Evolutionary conservation across 192 early-diverging fungal species (phyloP), one percentile per base, ranked within the genome.

Genomic region (Backusella luteola): DNA sequence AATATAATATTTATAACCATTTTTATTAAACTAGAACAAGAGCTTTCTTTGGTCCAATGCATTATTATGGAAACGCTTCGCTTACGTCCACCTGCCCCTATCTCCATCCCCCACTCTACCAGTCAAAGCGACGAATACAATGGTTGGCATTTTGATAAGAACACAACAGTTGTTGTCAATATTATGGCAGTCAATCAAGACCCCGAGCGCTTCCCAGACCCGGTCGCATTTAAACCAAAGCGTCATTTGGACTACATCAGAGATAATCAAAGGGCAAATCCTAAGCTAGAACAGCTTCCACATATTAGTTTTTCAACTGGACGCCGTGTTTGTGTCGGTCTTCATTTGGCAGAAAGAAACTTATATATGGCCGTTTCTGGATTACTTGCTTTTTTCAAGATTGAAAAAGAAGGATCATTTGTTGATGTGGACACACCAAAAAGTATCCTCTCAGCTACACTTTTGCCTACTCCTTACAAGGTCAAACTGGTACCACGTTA

Each of bases 171-270:
- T 8, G 76, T 87, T 66, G 80, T 90, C 59, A 88, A 91, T 56
- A 49, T 87, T 11, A 84, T 86, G 80, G 86, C 88, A 9, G 82
- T 90, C 67, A 87, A 91, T 66, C 41, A 71, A n/a, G 79, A 85
- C 41, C 73, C 78, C 5, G 35, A 29, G 2, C 71, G 73, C 69
- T 91, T 84, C 34, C 80, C 81, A 0, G 66, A 87, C 0, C 89
- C 90, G 1, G 74, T 84, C 0, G 74, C 69, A 53, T 91, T 90
- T 34, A 63, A 79, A 23, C 90, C 90, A 6, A 82, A 83, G 32
- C 87, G 90, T 12, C 82, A 84, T 71, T 42, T 77, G 38, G 70
- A 77, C n/a, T 75, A 74, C 42, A 69, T 83, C 0, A 39, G 23
- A 1, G 26, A 63, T 3, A 73, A 35, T 4, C 19, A 53, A 3